phyloP scores from a whole-genome alignment of 208 protist species.

The Crithidia mellificae region DNA sequence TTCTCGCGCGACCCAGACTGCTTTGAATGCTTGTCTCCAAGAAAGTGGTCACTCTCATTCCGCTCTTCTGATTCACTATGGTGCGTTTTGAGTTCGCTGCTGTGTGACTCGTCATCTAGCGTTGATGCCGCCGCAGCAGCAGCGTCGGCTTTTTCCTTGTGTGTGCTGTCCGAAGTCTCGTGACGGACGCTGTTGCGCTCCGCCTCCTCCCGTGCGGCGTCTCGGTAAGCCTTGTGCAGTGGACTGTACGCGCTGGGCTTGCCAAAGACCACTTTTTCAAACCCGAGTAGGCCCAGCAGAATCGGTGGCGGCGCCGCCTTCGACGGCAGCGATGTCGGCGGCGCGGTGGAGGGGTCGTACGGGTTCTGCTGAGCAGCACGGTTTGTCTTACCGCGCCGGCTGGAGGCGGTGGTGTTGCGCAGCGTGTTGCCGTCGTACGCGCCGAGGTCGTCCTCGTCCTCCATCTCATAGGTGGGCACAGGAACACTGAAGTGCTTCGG shows the following conservation, averaged over 20 bases:
- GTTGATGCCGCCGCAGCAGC: too few relatives aligned
- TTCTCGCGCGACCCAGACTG: too few relatives aligned
- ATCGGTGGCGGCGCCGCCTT: constrained; percentile 4
- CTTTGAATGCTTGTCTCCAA: too few relatives aligned
- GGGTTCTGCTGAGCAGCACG: neutral
- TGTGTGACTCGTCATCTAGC: neutral
- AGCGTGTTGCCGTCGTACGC: too few relatives aligned
- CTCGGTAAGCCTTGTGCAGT: neutral
- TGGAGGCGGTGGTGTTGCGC: too few relatives aligned
- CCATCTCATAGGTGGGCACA: constrained; percentile 8
- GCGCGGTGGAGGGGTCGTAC: neutral
- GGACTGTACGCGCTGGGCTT: neutral
- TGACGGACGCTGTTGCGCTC: neutral
- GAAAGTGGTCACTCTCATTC: neutral
- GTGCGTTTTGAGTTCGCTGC: neutral
- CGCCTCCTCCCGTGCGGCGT: neutral
- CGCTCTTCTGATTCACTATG: neutral
- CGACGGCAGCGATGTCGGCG: constrained; percentile 1
- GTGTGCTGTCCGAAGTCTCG: too few relatives aligned
- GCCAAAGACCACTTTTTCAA: constrained; percentile 12
- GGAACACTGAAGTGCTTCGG: constrained; percentile 6
- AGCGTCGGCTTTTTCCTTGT: too few relatives aligned
- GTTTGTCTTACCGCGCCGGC: neutral
- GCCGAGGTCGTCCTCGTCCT: constrained; percentile 13
- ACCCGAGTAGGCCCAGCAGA: constrained; percentile 6